phyloP scores from a whole-genome alignment of 768 basidiomycete genomes.

The Asterophora lycoperdoides region DNA sequence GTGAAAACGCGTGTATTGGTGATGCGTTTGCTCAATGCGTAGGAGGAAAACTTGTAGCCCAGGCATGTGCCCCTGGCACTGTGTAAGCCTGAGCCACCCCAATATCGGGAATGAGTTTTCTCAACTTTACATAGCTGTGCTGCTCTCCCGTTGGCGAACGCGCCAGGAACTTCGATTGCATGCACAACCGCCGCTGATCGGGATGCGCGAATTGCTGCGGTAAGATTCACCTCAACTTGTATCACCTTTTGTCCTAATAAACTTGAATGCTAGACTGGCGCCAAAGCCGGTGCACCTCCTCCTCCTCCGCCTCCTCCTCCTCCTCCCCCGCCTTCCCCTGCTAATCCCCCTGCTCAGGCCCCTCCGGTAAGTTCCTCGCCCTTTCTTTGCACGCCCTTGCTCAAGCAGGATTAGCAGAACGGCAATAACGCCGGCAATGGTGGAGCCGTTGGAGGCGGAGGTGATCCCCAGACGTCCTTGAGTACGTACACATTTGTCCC shows the following conservation, averaged over 20 bases:
- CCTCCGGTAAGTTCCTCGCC: background rate
- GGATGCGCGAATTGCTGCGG: constrained; percentile 43
- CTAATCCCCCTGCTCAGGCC: background rate
- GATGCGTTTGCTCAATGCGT: constrained; percentile 55
- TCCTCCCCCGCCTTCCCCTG: background rate
- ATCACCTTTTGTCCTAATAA: background rate
- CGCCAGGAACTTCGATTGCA: constrained; percentile 45
- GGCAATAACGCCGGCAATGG: background rate
- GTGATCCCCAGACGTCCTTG: constrained; percentile 45
- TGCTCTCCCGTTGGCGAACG: constrained; percentile 49
- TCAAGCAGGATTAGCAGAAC: no score
- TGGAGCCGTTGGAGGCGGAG: constrained; percentile 8
- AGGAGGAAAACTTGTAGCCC: constrained; percentile 37
- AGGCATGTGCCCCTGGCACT: constrained; percentile 33
- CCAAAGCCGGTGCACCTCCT: constrained; percentile 15
- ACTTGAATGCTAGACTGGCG: background rate
- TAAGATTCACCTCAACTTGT: constrained; percentile 17
- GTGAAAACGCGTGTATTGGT: constrained; percentile 46
- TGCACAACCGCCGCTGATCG: constrained; percentile 49
- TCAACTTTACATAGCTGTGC: constrained; percentile 31
- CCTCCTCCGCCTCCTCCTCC: background rate
- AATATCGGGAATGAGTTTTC: background rate
- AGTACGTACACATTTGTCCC: constrained; percentile 27
- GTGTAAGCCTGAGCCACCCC: constrained; percentile 23
- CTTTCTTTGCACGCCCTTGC: no score